phyloP scores from a whole-genome alignment of 345 rosid genomes.

The Cardamine resedifolia region DNA sequence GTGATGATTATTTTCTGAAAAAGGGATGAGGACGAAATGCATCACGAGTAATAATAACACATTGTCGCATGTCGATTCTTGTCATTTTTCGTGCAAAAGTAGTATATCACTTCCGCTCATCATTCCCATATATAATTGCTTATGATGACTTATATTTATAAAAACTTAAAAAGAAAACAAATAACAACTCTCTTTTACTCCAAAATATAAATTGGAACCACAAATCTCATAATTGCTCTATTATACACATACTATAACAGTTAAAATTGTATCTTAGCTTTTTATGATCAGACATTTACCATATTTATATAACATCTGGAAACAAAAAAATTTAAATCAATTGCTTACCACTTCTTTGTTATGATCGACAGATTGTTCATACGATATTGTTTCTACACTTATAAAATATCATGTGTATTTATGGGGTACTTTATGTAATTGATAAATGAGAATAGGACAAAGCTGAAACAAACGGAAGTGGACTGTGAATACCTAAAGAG shows the following conservation, averaged over 20 bases:
- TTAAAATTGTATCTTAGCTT: no score
- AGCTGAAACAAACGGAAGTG: slow-evolving; percentile 91
- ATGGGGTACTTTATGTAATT: background rate
- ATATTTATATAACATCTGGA: background rate
- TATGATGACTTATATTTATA: slow-evolving; percentile 10
- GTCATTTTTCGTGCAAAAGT: slow-evolving; percentile 33
- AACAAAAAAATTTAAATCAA: background rate
- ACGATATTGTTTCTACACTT: no score
- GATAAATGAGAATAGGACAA: slow-evolving; percentile 56
- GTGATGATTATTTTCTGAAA: slow-evolving; percentile 34
- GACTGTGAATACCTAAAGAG: slow-evolving; percentile 91
- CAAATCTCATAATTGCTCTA: no score
- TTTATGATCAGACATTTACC: background rate
- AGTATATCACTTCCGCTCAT: slow-evolving; percentile 35
- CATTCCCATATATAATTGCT: slow-evolving; percentile 30
- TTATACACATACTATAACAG: no score
- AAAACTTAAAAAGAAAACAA: slow-evolving; percentile 2
- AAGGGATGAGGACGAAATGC: slow-evolving; percentile 34
- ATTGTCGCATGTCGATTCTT: slow-evolving; percentile 36
- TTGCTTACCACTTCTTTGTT: background rate
- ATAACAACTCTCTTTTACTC: slow-evolving; percentile 12
- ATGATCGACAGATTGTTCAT: background rate
- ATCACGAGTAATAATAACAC: slow-evolving; percentile 43
- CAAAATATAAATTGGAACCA: background rate
- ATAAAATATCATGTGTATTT: background rate